Percentiles rank a stretch among this genome's conserved stretches.
phyloP scores from a whole-genome alignment of 2,329 filamentous ascomycete species.

The Colletotrichum scovillei region DNA sequence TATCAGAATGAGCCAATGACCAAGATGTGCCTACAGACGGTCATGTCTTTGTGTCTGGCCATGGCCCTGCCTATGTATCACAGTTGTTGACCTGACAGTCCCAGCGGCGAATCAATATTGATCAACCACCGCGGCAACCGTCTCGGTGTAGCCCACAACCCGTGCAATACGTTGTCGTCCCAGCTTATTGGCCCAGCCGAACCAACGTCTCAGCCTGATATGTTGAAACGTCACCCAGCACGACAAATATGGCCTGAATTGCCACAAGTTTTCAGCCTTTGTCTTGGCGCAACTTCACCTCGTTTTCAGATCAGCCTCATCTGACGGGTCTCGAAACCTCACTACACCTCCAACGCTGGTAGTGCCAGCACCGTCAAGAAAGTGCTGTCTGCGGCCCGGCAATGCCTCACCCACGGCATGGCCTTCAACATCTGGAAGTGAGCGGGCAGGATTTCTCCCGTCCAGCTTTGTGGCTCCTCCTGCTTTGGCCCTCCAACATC shows the following conservation, averaged over 20 bases:
- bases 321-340: neutral
- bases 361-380: slow-evolving; percentile 1
- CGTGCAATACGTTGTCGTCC: neutral
- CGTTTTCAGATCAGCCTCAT: neutral
- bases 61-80: neutral
- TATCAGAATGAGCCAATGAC: neutral
- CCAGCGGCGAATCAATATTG: neutral
- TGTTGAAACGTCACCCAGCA: slow-evolving; percentile 6
- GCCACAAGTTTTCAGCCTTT: neutral
- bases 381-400: neutral
- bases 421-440: slow-evolving; percentile 16
- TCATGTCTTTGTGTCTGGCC: too few relatives aligned
- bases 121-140: neutral
- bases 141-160: neutral
- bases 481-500: neutral
- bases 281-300: neutral
- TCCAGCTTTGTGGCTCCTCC: neutral
- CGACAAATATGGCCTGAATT: neutral
- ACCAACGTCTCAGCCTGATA: slow-evolving; percentile 22
- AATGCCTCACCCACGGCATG: neutral
- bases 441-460: neutral
- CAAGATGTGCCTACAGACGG: neutral
- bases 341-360: neutral
- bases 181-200: neutral
- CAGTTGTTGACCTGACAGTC: neutral